phyloP scores from a whole-genome alignment of 2,329 filamentous ascomycete species.

The Akanthomyces uredinophilus region DNA sequence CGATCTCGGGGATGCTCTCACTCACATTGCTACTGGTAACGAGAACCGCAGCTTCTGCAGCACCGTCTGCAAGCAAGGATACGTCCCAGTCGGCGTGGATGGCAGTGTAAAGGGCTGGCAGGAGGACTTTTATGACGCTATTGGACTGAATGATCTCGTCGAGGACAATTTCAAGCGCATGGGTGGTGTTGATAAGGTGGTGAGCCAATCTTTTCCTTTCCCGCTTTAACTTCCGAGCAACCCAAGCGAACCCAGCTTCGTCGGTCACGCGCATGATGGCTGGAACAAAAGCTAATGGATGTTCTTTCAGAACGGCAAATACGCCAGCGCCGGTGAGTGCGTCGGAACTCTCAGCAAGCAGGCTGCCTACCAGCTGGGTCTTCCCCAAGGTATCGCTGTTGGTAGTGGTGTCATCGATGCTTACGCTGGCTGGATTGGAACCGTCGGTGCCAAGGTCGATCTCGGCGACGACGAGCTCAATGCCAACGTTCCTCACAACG shows the following conservation, averaged over 20 bases:
- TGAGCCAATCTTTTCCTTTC: slow-evolving; percentile 54
- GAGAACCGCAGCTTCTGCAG: slow-evolving; percentile 94
- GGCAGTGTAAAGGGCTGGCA: slow-evolving; percentile 98
- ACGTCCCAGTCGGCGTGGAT: slow-evolving; percentile 92
- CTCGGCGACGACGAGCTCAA: slow-evolving; percentile 63
- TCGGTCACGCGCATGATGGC: not conserved
- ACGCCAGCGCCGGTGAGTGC: slow-evolving; percentile 85
- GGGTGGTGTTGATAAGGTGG: slow-evolving; percentile 91
- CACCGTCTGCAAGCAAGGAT: slow-evolving; percentile 95
- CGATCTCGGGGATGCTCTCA: slow-evolving; percentile 86
- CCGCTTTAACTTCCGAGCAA: not conserved
- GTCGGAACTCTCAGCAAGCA: slow-evolving; percentile 81
- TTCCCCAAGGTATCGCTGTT: slow-evolving; percentile 82
- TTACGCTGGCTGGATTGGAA: slow-evolving; percentile 97
- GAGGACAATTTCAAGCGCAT: slow-evolving; percentile 88
- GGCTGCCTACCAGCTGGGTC: slow-evolving; percentile 75
- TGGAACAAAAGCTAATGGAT: not conserved
- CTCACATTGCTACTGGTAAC: slow-evolving; percentile 86
- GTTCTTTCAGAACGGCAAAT: slow-evolving; percentile 73
- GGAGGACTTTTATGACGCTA: slow-evolving; percentile 81
- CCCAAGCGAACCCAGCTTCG: not conserved
- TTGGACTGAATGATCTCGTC: slow-evolving; percentile 79
- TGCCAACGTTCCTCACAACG: slow-evolving; percentile 66
- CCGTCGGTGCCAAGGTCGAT: slow-evolving; percentile 92
- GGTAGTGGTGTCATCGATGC: slow-evolving; percentile 97